Percentiles rank a stretch among this genome's conserved stretches.
Conservation (phyloP, 2,329 filamentous ascomycete genomes). For the Phoma herbarum region DNA sequence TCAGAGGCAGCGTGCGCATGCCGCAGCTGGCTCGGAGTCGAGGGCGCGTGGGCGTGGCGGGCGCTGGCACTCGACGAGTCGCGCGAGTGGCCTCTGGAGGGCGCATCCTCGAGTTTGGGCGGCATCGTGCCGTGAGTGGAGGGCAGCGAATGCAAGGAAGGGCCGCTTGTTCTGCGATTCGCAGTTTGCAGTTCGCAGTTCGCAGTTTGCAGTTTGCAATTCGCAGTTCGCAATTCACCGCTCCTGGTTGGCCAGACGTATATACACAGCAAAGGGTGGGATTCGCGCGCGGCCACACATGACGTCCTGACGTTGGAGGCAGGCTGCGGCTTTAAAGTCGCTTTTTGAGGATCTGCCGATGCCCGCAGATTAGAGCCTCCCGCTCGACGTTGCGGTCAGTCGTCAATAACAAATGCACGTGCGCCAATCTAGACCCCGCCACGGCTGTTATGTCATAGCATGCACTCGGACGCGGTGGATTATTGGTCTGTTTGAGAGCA, state of each 20-base stretch:
- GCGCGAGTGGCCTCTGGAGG: conserved; percentile 38
- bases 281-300: not conserved
- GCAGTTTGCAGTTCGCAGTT: too few relatives aligned
- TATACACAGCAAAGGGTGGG: not conserved
- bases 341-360: conserved; percentile 24
- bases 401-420: conserved; percentile 39
- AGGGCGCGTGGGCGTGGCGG: conserved; percentile 46
- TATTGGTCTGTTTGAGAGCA: conserved; percentile 17
- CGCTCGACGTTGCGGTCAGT: conserved; percentile 23
- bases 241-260: not conserved
- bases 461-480: not conserved
- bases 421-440: conserved; percentile 25
- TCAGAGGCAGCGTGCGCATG: conserved; percentile 54
- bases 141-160: conserved; percentile 10
- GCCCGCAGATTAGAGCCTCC: conserved; percentile 8
- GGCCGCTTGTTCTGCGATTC: not conserved
- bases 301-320: not conserved
- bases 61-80: conserved; percentile 44
- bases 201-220: too few relatives aligned
- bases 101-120: conserved; percentile 35
- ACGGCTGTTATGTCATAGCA: conserved; percentile 7
- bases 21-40: conserved; percentile 53
- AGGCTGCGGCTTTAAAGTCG: conserved; percentile 16
- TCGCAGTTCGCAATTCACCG: not conserved
- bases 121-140: conserved; percentile 27